phyloP scores from a whole-genome alignment of 139 green algal species.

The Chlorella sp. region DNA sequence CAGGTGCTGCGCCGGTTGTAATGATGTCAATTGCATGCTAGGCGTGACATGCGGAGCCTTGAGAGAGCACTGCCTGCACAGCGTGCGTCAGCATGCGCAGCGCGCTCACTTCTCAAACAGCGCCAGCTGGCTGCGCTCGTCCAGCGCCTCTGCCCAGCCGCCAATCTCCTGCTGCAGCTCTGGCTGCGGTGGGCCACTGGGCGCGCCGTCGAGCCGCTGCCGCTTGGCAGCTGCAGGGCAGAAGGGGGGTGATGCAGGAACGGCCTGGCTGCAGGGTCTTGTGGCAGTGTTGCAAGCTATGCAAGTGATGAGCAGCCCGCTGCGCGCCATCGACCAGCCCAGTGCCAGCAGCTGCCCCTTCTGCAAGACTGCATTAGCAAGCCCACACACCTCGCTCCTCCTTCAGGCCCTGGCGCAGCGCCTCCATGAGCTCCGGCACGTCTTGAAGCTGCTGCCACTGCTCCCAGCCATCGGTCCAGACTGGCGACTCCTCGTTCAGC shows the following conservation, averaged over 20 bases:
- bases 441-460: not conserved
- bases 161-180: not conserved
- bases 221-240: conserved; percentile 13
- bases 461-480: not conserved
- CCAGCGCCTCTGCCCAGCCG: conserved; percentile 3
- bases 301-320: no score
- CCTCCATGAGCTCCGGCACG: not conserved
- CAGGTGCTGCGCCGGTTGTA: no score
- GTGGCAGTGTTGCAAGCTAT: not conserved
- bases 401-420: not conserved
- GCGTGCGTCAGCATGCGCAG: not conserved
- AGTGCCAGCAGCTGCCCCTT: no score
- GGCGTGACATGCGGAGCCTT: not conserved
- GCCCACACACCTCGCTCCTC: not conserved
- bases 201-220: not conserved
- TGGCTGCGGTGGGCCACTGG: no score
- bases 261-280: not conserved
- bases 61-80: no score
- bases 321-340: no score
- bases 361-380: not conserved
- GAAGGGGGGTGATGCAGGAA: not conserved
- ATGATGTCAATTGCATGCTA: not conserved
- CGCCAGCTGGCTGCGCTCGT: not conserved
- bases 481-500: not conserved
- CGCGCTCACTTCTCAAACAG: conserved; percentile 14